phyloP scores from a whole-genome alignment of 2,329 filamentous ascomycete genomes.

The Pestalotiopsis sp. region DNA sequence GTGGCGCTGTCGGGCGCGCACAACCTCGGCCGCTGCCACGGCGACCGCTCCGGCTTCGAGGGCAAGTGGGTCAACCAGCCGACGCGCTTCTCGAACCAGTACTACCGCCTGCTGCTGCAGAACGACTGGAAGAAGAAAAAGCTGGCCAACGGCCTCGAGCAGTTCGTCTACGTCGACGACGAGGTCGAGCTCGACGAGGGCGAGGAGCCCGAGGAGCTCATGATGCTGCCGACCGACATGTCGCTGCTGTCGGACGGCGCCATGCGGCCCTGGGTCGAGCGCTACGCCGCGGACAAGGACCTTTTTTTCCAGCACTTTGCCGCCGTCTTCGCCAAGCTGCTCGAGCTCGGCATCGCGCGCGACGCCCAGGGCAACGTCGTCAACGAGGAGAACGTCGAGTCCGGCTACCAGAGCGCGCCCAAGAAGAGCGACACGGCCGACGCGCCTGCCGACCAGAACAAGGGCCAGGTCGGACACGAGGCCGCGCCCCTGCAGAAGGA shows the following conservation, averaged over 20 bases:
- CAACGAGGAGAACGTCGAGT: constrained; percentile 12
- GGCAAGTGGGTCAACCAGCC: constrained; percentile 40
- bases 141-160: constrained; percentile 30
- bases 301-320: constrained; percentile 11
- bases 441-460: neutral
- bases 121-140: constrained; percentile 31
- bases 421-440: constrained; percentile 11
- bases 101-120: constrained; percentile 34
- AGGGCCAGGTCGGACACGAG: constrained; percentile 9
- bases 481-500: constrained; percentile 5
- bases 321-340: constrained; percentile 9
- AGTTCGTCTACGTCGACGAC: constrained; percentile 63
- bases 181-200: constrained; percentile 48
- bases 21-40: constrained; percentile 72
- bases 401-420: constrained; percentile 10
- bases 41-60: constrained; percentile 34
- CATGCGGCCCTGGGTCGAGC: constrained; percentile 60
- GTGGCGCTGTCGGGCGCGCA: constrained; percentile 86
- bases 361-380: constrained; percentile 8
- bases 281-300: constrained; percentile 11
- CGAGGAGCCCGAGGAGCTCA: constrained; percentile 60
- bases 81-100: constrained; percentile 40
- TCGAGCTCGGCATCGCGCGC: constrained; percentile 8
- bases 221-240: constrained; percentile 70
- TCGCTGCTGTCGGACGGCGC: constrained; percentile 54